A percentile compares a stretch with the other conserved stretches of the same genome.
Evolutionary conservation across 352 stramenopile species (phyloP).

Genomic region (Phytophthora citrophthora): DNA sequence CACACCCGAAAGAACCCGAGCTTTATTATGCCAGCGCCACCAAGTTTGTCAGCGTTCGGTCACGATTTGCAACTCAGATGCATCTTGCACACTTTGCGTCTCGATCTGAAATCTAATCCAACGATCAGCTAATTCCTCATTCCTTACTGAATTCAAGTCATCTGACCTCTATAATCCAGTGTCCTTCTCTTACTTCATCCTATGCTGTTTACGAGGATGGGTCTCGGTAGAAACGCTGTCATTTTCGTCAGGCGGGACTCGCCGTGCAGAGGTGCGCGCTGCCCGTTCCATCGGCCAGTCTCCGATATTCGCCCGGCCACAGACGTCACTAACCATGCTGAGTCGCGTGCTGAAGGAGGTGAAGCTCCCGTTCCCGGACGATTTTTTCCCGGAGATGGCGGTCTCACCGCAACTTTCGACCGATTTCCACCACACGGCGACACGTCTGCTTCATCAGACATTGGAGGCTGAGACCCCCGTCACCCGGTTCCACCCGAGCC

Average conservation of each 20-base stretch:
- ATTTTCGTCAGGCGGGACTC: conserved; percentile 18
- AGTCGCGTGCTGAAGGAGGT: conserved; percentile 67
- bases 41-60: conserved; percentile 6
- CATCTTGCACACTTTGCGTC: neutral
- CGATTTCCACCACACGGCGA: conserved; percentile 44
- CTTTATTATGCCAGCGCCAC: neutral
- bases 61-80: conserved; percentile 27
- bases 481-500: conserved; percentile 58
- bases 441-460: conserved; percentile 43
- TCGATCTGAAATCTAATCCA: conserved; percentile 1
- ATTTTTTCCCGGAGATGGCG: conserved; percentile 65
- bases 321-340: conserved; percentile 40
- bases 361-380: conserved; percentile 64
- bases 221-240: conserved; percentile 16
- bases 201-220: conserved; percentile 3
- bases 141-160: neutral
- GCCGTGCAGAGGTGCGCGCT: conserved; percentile 12
- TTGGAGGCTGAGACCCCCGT: conserved; percentile 50
- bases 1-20: conserved; percentile 1
- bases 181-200: neutral
- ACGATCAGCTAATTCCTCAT: neutral
- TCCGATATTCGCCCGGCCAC: conserved; percentile 11
- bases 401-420: conserved; percentile 42
- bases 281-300: conserved; percentile 18
- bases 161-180: neutral